Base-by-base conservation (phyloP, 2,329 filamentous ascomycete species). In the Tolypocladium album region DNA sequence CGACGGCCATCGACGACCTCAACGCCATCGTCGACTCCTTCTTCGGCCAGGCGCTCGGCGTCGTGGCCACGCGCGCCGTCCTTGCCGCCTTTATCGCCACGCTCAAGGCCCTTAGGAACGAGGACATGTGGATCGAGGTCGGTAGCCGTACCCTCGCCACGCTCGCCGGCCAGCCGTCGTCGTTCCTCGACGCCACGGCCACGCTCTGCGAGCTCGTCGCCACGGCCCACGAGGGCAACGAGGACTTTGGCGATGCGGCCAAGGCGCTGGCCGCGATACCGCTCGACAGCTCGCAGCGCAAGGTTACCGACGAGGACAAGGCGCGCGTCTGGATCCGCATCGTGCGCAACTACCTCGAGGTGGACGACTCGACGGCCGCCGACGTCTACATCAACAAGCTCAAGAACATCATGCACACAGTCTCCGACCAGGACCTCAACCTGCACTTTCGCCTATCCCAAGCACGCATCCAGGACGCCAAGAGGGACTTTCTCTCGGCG, bases 301-400 rank as follows among this genome's bases (percentile, higher is more conserved):
- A 89, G 60, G 86, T 97, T 42, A 85, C 87, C 36, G 87, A 92
- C 70, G 85, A 90, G 67, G 89, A 93, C 66, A 92, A 92, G 75
- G 90, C 91, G 11, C 81, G 82, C 59, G 84, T 94, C 59, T 97
- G 93, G 90, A 88, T 97, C 66, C 89, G 93, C 62, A 96, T 99
- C 70, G 92, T 95, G 70, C 86, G 94, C 63, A 89, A 95, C 78
- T 95, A 94, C 72, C 84, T 99, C 63, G 93, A 99, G 77, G 90
- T 92, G 56, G 93, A 96, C 71, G 92, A 97, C 75, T 88, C 90
- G 11, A 91, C 88, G 1, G 82, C 84, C 42, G 94, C 94, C 50
- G 91, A 95, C 71, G 84, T 83, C 47, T 96, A 92, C 71, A 82
- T 99, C 68, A 97, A 97, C 80, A 92, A 93, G 74, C 88, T 96